Conservation (phyloP, 1,284 basidiomycete species). For the Taiwanofungus camphoratus region DNA sequence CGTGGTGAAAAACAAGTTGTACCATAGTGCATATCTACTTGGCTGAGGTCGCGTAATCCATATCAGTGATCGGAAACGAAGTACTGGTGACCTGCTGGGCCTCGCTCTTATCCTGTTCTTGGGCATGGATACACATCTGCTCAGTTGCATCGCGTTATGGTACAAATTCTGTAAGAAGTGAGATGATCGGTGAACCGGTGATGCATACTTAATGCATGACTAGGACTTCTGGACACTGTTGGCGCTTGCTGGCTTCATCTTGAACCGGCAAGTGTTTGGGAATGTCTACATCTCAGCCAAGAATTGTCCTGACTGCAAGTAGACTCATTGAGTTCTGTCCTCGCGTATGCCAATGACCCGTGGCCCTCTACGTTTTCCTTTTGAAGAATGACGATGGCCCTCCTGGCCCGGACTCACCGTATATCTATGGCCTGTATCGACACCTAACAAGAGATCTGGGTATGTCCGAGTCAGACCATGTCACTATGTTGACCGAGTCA, state of each 20-base stretch:
- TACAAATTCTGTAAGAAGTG: too few relatives aligned
- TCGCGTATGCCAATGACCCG: neutral
- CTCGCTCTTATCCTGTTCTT: too few relatives aligned
- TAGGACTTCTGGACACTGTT: too few relatives aligned
- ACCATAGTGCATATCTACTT: neutral
- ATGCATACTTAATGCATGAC: too few relatives aligned
- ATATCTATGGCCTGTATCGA: slow-evolving; percentile 74
- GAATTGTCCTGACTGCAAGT: slow-evolving; percentile 56
- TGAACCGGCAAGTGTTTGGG: too few relatives aligned
- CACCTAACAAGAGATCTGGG: slow-evolving; percentile 62
- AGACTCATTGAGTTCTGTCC: slow-evolving; percentile 4
- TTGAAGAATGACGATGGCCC: slow-evolving; percentile 86
- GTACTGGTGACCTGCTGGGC: too few relatives aligned
- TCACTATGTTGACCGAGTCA: neutral
- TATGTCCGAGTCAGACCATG: slow-evolving; percentile 27
- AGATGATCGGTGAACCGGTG: too few relatives aligned
- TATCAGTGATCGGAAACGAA: too few relatives aligned
- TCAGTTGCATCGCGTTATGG: too few relatives aligned
- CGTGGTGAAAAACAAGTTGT: neutral
- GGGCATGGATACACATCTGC: too few relatives aligned
- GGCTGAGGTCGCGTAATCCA: too few relatives aligned
- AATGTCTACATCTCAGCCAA: slow-evolving; percentile 28
- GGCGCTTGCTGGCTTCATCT: neutral
- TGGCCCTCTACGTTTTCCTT: slow-evolving; percentile 5
- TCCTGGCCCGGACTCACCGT: slow-evolving; percentile 74